Percentiles rank a stretch among this genome's conserved stretches.
Conservation (phyloP, 164 flowering plant species). For the Stephania yunnanensis region DNA sequence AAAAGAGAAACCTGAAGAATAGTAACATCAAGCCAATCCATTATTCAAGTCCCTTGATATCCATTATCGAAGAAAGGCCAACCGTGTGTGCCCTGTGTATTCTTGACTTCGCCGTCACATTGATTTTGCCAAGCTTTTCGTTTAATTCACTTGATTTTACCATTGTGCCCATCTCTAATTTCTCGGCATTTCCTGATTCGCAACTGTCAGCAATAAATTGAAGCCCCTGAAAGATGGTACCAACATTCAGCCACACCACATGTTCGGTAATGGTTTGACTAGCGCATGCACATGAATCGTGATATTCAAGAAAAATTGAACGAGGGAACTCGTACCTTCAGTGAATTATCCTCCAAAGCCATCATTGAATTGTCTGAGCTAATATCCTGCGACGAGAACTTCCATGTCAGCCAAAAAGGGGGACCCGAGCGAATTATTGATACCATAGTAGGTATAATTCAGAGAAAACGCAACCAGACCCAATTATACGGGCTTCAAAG, state of each 20-base stretch:
- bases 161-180: constrained; percentile 20
- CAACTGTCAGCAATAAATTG: constrained; percentile 47
- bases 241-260: neutral
- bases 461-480: neutral
- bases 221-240: constrained; percentile 49
- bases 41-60: constrained; percentile 8
- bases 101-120: constrained; percentile 29
- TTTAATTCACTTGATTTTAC: constrained; percentile 12
- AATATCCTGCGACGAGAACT: constrained; percentile 34
- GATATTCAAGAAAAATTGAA: neutral
- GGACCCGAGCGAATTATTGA: neutral
- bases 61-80: constrained; percentile 40
- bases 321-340: constrained; percentile 29
- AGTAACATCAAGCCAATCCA: neutral
- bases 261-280: neutral
- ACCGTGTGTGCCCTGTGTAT: constrained; percentile 55
- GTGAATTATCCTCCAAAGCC: constrained; percentile 33
- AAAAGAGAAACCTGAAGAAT: neutral
- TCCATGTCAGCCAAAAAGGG: neutral
- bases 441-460: neutral
- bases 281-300: neutral
- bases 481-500: neutral
- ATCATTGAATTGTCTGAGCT: constrained; percentile 27
- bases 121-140: constrained; percentile 18
- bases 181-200: constrained; percentile 21